Base-by-base conservation (phyloP, 2,329 filamentous ascomycete genomes). In the Daldinia sp. region DNA sequence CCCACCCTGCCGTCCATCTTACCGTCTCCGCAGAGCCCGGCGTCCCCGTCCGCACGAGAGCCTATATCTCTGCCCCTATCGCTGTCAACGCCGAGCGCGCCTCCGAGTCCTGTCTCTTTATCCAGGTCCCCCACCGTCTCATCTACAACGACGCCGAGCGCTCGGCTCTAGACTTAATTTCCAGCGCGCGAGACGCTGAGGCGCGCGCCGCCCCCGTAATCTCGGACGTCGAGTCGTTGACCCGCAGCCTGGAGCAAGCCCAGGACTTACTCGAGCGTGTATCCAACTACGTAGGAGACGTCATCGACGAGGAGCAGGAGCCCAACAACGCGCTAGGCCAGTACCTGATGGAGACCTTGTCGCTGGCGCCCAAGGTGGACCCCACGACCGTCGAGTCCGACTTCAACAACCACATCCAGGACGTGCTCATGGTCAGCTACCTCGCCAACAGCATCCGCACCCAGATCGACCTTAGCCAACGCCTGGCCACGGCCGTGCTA, bases 361-460 rank as follows among this genome's bases (percentile, higher is more conserved):
- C 92, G 47, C 83, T 99, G 67, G 93, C 94, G 58, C 95, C 95
- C 74, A 99, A 98, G 86, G 95, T 98, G 64, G 92, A 97, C 74
- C 83, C 90, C 34, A 86, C 88, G 65, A 91, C 96, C 77, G 94
- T 99, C 76, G 95, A 99, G 85, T 87, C 90, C 77, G 94, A 98
- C 83, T 99, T 99, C 87, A 99, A 99, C 88, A 97, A 96, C 84
- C 95, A 99, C 83, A 93, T 99, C 79, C 95, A 99, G 83, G 95
- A 99, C 78, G 94, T 99, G 64, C 89, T 99, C 70, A 94, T 98
- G 79, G 94, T 99, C 73, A 96, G 93, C 71, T 99, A 99, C 83
- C 87, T 99, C 69, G 93, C 95, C 78, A 99, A 98, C 85, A 97
- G 93, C 70, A 97, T 98, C 81, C 93, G 94, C 79, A 98, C 94